Percentiles rank a stretch among this genome's conserved stretches.
Conservation (phyloP, 2,329 filamentous ascomycete species). For the Anthostomella pinea region DNA sequence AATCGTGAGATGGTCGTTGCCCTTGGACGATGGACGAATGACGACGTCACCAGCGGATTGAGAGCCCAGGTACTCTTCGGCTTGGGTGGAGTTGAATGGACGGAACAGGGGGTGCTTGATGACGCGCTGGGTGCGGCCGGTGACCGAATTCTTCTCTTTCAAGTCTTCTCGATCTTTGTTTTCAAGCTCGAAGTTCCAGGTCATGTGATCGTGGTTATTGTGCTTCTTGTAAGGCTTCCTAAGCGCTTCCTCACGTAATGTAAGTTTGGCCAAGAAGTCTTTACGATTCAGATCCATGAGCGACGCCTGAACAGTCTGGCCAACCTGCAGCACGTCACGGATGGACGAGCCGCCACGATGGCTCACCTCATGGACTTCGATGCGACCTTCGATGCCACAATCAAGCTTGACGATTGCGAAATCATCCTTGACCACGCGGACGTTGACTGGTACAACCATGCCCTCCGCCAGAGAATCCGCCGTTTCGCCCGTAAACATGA, state of each 20-base stretch:
- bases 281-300: constrained; percentile 84
- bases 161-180: constrained; percentile 77
- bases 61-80: constrained; percentile 87
- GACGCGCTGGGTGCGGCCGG: constrained; percentile 84
- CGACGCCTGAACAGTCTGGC: constrained; percentile 87
- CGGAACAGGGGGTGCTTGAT: constrained; percentile 98
- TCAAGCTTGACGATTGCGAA: constrained; percentile 93
- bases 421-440: constrained; percentile 85
- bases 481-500: constrained; percentile 95
- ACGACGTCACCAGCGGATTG: constrained; percentile 87
- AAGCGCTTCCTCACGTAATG: constrained; percentile 77
- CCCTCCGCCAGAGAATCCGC: constrained; percentile 76
- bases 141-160: constrained; percentile 80
- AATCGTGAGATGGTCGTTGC: constrained; percentile 89
- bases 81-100: constrained; percentile 87
- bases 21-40: constrained; percentile 92
- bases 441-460: constrained; percentile 89
- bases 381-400: constrained; percentile 87
- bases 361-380: constrained; percentile 79
- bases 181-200: constrained; percentile 87
- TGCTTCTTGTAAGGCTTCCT: constrained; percentile 68
- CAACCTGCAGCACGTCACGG: constrained; percentile 69
- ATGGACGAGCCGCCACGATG: constrained; percentile 63
- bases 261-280: constrained; percentile 78
- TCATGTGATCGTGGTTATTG: constrained; percentile 69